These are phyloP conservation scores for Luffa acutangula DNA, from an alignment of 306 rosid species.

Conservation along the genomic window DNA sequence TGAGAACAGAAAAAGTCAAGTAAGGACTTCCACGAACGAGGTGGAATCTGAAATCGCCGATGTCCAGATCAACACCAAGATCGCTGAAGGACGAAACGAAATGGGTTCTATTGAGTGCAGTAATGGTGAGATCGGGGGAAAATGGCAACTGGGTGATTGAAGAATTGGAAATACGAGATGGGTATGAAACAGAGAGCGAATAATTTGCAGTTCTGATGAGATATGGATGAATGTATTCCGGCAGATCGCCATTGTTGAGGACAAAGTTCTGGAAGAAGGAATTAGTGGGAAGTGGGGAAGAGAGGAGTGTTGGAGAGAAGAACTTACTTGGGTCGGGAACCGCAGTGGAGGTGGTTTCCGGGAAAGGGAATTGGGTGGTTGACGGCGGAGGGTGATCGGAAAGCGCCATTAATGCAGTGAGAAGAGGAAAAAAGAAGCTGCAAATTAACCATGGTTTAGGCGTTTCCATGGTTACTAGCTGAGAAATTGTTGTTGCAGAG, in stretches of 20 bases:
- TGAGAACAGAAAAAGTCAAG: conserved; percentile 38
- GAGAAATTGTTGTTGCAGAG: not conserved
- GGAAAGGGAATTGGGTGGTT: conserved; percentile 41
- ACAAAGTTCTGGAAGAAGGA: conserved; percentile 83
- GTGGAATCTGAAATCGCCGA: conserved; percentile 40
- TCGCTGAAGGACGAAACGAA: conserved; percentile 50
- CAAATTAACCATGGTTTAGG: not conserved
- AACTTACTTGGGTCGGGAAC: conserved; percentile 67
- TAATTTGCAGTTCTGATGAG: conserved; percentile 44
- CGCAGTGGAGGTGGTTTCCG: conserved; percentile 43
- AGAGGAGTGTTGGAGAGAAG: conserved; percentile 49
- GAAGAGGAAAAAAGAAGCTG: not conserved
- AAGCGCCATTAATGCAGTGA: not conserved
- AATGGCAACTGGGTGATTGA: conserved; percentile 43
- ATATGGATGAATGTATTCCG: conserved; percentile 84
- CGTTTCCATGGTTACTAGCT: not conserved
- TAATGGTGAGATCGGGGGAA: conserved; percentile 51
- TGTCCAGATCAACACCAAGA: conserved; percentile 60
- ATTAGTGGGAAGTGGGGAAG: conserved; percentile 71
- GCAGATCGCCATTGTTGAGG: conserved; percentile 61
- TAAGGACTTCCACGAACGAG: conserved; percentile 89
- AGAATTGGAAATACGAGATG: conserved; percentile 33
- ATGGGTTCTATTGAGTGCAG: conserved; percentile 29
- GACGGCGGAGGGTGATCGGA: not conserved
- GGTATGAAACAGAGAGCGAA: conserved; percentile 59